phyloP scores from a whole-genome alignment of 495 filamentous ascomycete genomes.

The Neurospora hispaniola region DNA sequence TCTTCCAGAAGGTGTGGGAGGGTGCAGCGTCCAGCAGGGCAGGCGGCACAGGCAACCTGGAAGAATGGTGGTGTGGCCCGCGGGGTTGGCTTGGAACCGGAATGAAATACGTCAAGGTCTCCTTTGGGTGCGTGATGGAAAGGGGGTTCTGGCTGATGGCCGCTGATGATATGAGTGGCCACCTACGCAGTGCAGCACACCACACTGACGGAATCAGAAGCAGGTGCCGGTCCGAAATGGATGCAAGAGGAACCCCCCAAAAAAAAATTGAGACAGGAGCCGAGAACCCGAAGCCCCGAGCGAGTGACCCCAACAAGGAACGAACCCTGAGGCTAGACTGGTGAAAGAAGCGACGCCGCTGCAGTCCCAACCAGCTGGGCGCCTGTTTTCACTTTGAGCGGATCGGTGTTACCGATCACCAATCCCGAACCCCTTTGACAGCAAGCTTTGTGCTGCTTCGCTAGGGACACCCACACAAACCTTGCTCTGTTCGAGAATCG shows the following conservation, averaged over 20 bases:
- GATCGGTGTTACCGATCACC: slow-evolving; percentile 11
- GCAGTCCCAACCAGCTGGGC: not conserved
- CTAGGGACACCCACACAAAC: slow-evolving; percentile 4
- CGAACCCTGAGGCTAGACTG: not conserved
- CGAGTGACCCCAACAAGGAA: not conserved
- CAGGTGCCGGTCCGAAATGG: not conserved
- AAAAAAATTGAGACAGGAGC: not conserved
- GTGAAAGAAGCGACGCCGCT: not conserved
- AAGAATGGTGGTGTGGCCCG: slow-evolving; percentile 7
- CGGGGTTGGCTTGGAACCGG: not conserved
- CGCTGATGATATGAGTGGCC: not conserved
- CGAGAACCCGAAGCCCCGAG: not conserved
- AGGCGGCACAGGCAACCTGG: slow-evolving; percentile 6
- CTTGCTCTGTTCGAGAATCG: not conserved
- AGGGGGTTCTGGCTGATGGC: not conserved
- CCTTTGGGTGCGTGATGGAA: not conserved
- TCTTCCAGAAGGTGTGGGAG: slow-evolving; percentile 1
- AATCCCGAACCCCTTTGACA: slow-evolving; percentile 8
- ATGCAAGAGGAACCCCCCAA: not conserved
- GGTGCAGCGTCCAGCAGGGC: slow-evolving; percentile 3
- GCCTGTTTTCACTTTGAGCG: not conserved
- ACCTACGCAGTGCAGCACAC: not conserved
- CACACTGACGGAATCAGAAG: not conserved
- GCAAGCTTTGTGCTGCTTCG: slow-evolving; percentile 6
- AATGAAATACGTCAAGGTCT: not conserved